Evolutionary conservation across 306 rosid species (phyloP).

Genomic region (Mucuna pruriens): DNA sequence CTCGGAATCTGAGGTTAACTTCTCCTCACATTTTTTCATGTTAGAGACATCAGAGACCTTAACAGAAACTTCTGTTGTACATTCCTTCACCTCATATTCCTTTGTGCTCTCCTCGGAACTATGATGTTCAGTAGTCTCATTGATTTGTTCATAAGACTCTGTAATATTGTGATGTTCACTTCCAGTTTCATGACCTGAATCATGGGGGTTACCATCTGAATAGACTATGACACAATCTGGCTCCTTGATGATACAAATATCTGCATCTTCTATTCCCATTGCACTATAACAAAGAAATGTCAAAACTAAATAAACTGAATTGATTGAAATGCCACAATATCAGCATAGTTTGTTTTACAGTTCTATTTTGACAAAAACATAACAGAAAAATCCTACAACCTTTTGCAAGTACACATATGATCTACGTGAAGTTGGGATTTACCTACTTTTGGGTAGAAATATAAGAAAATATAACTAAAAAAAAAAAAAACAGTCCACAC

Average conservation of each 20-base stretch:
- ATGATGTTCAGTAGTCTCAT: conserved; percentile 61
- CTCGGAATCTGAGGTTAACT: conserved; percentile 50
- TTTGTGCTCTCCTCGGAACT: conserved; percentile 78
- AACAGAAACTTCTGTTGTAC: conserved; percentile 80
- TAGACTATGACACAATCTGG: conserved; percentile 72
- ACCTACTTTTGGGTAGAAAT: not conserved
- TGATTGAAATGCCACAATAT: conserved; percentile 21
- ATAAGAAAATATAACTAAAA: not conserved
- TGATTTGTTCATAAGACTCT: conserved; percentile 66
- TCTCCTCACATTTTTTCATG: conserved; percentile 47
- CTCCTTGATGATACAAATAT: conserved; percentile 87
- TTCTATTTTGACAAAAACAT: not conserved
- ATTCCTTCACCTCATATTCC: conserved; percentile 97
- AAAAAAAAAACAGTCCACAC: not conserved
- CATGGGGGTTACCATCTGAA: conserved; percentile 62
- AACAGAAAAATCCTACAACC: conserved; percentile 8
- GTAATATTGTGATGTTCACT: conserved; percentile 51
- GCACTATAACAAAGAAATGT: conserved; percentile 53
- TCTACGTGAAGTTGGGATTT: not conserved
- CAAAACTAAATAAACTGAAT: conserved; percentile 14
- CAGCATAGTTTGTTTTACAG: conserved; percentile 1
- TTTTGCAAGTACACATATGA: conserved; percentile 8
- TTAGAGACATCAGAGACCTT: conserved; percentile 46
- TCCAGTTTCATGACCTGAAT: conserved; percentile 56
- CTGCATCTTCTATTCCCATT: conserved; percentile 81